These are phyloP conservation scores for Ustilago sp. DNA, from an alignment of 1,284 basidiomycete genomes.

Conservation along the genomic window DNA sequence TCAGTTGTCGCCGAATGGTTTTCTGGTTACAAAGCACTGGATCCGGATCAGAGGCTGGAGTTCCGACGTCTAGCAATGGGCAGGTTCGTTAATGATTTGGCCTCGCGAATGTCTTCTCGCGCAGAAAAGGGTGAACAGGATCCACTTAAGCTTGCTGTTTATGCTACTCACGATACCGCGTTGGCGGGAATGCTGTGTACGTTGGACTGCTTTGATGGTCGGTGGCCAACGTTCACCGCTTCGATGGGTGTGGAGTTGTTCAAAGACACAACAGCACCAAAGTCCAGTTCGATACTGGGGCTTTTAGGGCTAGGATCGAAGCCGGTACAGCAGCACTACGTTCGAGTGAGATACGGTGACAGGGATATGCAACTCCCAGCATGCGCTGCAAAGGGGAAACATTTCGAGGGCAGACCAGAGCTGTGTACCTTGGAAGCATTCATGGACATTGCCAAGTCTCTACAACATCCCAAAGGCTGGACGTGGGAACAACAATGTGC, in stretches of 20 bases:
- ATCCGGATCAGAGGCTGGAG: slow-evolving; percentile 72
- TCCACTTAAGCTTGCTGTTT: slow-evolving; percentile 72
- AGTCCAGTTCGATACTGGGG: slow-evolving; percentile 25
- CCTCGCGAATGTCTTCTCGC: slow-evolving; percentile 73
- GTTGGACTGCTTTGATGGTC: slow-evolving; percentile 81
- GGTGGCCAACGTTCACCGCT: slow-evolving; percentile 71
- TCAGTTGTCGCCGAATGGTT: slow-evolving; percentile 85
- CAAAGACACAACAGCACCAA: slow-evolving; percentile 33
- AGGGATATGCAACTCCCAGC: slow-evolving; percentile 76
- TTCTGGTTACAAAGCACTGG: slow-evolving; percentile 72
- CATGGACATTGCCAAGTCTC: slow-evolving; percentile 66
- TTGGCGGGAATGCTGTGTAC: slow-evolving; percentile 78
- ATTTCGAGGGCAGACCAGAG: slow-evolving; percentile 79
- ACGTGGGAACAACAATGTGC: slow-evolving; percentile 62
- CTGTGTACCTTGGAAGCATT: slow-evolving; percentile 82
- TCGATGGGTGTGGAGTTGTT: slow-evolving; percentile 63
- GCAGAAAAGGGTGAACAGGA: slow-evolving; percentile 43
- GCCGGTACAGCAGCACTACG: slow-evolving; percentile 66
- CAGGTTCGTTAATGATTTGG: slow-evolving; percentile 76
- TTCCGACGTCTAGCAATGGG: slow-evolving; percentile 83
- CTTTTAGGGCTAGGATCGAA: slow-evolving; percentile 15
- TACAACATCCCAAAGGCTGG: slow-evolving; percentile 58
- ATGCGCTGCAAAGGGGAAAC: slow-evolving; percentile 78
- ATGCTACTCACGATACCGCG: slow-evolving; percentile 75
- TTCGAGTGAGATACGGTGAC: slow-evolving; percentile 83